phyloP scores from a whole-genome alignment of 768 basidiomycete genomes.

The Fistulinella prunicolor region DNA sequence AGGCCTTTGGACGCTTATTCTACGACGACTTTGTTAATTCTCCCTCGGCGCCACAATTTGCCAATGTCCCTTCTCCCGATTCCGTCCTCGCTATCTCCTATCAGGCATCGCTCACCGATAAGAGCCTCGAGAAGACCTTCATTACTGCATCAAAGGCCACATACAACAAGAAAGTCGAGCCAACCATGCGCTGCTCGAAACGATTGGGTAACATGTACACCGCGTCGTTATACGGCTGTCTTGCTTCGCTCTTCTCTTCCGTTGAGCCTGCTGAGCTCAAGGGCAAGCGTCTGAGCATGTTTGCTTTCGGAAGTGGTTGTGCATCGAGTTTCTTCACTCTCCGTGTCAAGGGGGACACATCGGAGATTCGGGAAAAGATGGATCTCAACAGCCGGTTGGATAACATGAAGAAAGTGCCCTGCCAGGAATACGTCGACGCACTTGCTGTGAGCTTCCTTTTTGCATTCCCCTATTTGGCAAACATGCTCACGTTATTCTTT shows the following conservation, averaged over 20 bases:
- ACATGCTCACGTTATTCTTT: slow-evolving; percentile 5
- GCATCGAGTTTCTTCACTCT: slow-evolving; percentile 94
- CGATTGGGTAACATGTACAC: slow-evolving; percentile 99
- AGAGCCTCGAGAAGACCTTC: slow-evolving; percentile 93
- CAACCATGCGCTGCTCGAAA: slow-evolving; percentile 82
- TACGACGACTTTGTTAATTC: slow-evolving; percentile 90
- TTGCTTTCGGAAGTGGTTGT: slow-evolving; percentile 95
- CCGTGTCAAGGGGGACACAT: slow-evolving; percentile 83
- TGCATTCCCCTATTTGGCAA: neutral
- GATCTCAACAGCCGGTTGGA: slow-evolving; percentile 75
- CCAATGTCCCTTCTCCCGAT: slow-evolving; percentile 69
- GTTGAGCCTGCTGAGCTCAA: slow-evolving; percentile 66
- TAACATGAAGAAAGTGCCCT: slow-evolving; percentile 86
- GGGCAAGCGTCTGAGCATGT: slow-evolving; percentile 88
- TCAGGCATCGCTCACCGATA: slow-evolving; percentile 83
- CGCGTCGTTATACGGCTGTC: slow-evolving; percentile 90
- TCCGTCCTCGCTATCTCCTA: slow-evolving; percentile 62
- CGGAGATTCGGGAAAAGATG: slow-evolving; percentile 77
- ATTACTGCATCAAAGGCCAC: slow-evolving; percentile 70
- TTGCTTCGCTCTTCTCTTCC: slow-evolving; percentile 79
- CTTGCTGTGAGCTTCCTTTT: slow-evolving; percentile 50
- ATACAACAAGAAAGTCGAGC: slow-evolving; percentile 74
- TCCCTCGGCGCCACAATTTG: slow-evolving; percentile 67
- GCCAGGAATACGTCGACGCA: slow-evolving; percentile 88
- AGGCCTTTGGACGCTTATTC: slow-evolving; percentile 88